Evolutionary conservation across 2,329 filamentous ascomycete genomes (phyloP), one percentile per base, ranked within the genome.

Genomic region (Zopfia rhizophila): DNA sequence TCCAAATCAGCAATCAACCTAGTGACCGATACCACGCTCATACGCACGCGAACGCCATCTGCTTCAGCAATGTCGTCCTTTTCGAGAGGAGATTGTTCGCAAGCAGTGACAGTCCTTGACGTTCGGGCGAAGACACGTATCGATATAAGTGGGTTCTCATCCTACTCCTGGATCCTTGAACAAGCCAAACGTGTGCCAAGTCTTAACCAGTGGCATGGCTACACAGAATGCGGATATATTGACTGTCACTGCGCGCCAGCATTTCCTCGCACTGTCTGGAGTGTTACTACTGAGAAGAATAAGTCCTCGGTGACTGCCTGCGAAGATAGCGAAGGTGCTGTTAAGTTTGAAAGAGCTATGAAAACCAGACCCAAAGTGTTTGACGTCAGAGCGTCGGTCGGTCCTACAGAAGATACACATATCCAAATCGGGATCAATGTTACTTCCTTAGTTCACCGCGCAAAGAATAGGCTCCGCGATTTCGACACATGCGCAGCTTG

Each of bases 321-420:
- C 11, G 66, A 70, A 41, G 63, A 72, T n/a, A 74, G 77, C 0
- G 60, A 74, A 43, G 72, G 76, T 48, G 81, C 82, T 21, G 77
- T 75, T 2, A 45, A 61, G 0, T 83, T 77, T 49, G 83, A 85
- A 56, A 70, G 72, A 25, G 68, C 70, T 1, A 59, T 82, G 8
- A 84, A 85, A 54, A 61, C 62, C 13, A 70, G 76, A 10, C 77
- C 80, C 2, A 25, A 43, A 0, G 55, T 68, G 5, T 52, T 71
- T 8, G 35, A 53, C 3, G 18, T 66, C 3, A 29, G 53, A 3
- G n/a, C 56, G 7, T 40, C 19, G 0, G 14, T 25, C 2, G 59
- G 68, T 24, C 51, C n/a, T n/a, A n/a, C 61, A 3, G 36, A 61
- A 1, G 61, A 58, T 11, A 55, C 63, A 11, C 60, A 73, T 5